Evolutionary conservation across 257 asterid species (phyloP), one percentile per base, ranked within the genome.

Genomic region (Solanum ossicruentum): DNA sequence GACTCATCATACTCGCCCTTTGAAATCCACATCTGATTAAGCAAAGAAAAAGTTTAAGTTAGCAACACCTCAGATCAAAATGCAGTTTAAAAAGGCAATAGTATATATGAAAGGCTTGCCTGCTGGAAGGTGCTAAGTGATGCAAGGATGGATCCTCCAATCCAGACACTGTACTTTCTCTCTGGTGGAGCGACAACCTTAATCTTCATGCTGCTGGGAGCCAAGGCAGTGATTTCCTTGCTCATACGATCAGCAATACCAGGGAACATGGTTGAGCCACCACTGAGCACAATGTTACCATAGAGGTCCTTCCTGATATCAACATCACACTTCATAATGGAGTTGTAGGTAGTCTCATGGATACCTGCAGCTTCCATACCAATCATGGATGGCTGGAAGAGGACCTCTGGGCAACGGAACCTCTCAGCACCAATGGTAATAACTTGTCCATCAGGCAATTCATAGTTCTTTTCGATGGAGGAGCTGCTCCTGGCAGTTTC

Each of bases 351-450:
- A 52, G 65, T 78, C 61, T 78, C 65, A 1, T 78, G 82, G 65
- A 78, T 78, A 78, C 82, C 82, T 78, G 82, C 82, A 78, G 82
- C 82, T 77, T 78, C 82, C 82, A 78, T 78, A 51, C 82, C 82
- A 36, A 77, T 77, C 82, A 78, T 78, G 82, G 82, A 78, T 78
- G 82, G 82, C 65, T 52, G 82, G 82, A 78, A 78, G 82, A 78
- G 82, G 65, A 77, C 82, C 58, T 78, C 82, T 2, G 82, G 82
- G 49, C 82, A 78, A 26, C 82, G 82, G 82, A 78, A 78, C 65
- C 82, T 78, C 82, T 78, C 82, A 52, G 63, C 82, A 26, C 82
- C 82, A 52, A 78, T 78, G 49, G 82, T 78, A 78, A 78, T 78
- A 52, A 78, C 82, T 78, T 78, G 82, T 78, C 82, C 82, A 78